These are phyloP conservation scores for Globisporangium nodosum DNA, from an alignment of 352 stramenopile species.

Conservation along the genomic window DNA sequence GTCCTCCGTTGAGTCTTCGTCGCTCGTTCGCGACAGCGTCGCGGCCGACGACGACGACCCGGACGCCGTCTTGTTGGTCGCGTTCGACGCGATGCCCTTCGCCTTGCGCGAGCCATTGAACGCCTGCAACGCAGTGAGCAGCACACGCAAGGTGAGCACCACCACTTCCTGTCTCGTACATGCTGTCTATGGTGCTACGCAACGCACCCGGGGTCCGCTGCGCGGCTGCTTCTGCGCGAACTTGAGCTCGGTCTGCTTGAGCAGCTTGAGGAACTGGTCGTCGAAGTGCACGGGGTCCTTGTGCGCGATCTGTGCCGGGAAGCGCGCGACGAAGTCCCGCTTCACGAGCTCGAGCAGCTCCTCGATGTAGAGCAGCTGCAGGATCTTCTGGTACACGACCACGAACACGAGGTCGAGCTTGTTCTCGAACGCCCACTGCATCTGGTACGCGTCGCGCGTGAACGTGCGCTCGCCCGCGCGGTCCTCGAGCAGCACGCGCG, in stretches of 20 bases:
- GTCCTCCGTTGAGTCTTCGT: constrained; percentile 59
- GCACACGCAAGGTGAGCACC: neutral
- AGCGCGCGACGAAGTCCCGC: constrained; percentile 70
- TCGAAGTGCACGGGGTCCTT: constrained; percentile 79
- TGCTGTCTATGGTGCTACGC: too few relatives aligned
- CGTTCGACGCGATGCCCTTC: constrained; percentile 47
- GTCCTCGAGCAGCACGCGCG: constrained; percentile 88
- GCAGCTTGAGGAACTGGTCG: constrained; percentile 73
- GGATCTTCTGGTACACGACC: constrained; percentile 89
- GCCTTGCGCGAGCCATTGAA: constrained; percentile 65
- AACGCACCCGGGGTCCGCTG: constrained; percentile 45
- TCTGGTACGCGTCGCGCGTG: constrained; percentile 78
- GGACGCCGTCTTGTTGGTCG: constrained; percentile 36
- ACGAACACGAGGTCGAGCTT: constrained; percentile 90
- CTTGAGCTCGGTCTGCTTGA: constrained; percentile 69
- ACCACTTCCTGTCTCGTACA: too few relatives aligned
- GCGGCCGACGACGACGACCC: constrained; percentile 31
- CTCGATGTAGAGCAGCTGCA: constrained; percentile 89
- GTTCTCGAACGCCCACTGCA: constrained; percentile 92
- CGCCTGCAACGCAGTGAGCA: constrained; percentile 15
- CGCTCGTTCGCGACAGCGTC: constrained; percentile 23
- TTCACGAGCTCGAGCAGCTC: constrained; percentile 88
- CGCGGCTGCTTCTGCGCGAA: constrained; percentile 55
- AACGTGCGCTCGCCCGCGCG: constrained; percentile 82
- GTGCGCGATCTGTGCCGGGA: constrained; percentile 66